Base-by-base conservation (phyloP, 2,329 filamentous ascomycete genomes). In the Alternaria novae-zelandiae region DNA sequence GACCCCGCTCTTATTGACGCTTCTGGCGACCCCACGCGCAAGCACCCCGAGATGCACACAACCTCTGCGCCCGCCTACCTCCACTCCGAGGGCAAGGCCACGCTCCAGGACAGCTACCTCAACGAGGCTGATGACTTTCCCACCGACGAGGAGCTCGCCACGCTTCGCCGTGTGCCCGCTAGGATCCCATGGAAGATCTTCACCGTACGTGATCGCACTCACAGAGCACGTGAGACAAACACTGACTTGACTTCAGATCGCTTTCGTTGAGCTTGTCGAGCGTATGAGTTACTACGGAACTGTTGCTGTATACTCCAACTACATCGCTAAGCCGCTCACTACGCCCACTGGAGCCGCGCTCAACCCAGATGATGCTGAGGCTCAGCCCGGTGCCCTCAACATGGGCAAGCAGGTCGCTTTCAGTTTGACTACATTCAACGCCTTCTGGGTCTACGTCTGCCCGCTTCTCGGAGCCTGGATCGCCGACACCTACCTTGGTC, bases 401-500 rank as follows among this genome's bases (percentile, higher is more conserved):
- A 77, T 87, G 68, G 86, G 86, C 7, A 83, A 88, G 69, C 83
- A 84, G 57, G 83, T 83, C 64, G 83, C 84, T 21, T 86, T 84
- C 59, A 83, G 81, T 60, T 67, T 87, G 67, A 83, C 81, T 17
- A 85, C 83, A 46, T 86, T 86, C 78, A 86, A 86, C 75, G 81
- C 83, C 64, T 86, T 87, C 76, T 87, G 84, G 83, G 84, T 84
- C 60, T 87, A 86, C 74, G 75, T 87, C 32, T 86, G 86, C n/a
- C 87, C 88, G 4, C 85, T 89, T 36, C 59, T 86, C 23, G 85
- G 87, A 75, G 88, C 86, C 53, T 84, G 87, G 59, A 74, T 89
- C 58, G 86, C 88, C 23, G 88, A 90, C 72, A 84, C 86, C 41
- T 88, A 87, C 74, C 80, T 88, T 15, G 88, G 88, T 58, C 86